Percentiles rank a stretch among this genome's conserved stretches.
phyloP scores from a whole-genome alignment of 805 yeast genomes.

The Ogataea methanolica region DNA sequence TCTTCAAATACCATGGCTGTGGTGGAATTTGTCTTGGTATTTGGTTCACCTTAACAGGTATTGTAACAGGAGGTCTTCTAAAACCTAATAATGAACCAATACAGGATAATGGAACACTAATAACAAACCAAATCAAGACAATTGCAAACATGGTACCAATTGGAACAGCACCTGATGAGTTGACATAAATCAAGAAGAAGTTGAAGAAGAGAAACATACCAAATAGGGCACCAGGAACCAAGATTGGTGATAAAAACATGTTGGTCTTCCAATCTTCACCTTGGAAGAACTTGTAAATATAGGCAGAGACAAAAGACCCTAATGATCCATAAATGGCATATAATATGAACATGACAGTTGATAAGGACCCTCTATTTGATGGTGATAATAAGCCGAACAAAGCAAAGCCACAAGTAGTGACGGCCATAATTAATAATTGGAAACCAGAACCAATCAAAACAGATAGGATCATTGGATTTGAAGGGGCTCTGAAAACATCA shows the following conservation, averaged over 20 bases:
- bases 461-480: conserved; percentile 63
- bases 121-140: conserved; percentile 75
- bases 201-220: conserved; percentile 63
- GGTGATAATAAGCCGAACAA: conserved; percentile 88
- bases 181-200: conserved; percentile 70
- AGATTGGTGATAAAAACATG: conserved; percentile 72
- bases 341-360: conserved; percentile 83
- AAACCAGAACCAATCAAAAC: conserved; percentile 84
- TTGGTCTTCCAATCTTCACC: conserved; percentile 91
- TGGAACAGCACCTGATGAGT: conserved; percentile 94
- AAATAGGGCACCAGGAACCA: conserved; percentile 82
- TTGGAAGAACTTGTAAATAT: conserved; percentile 80
- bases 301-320: conserved; percentile 86
- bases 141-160: conserved; percentile 82
- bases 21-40: conserved; percentile 94
- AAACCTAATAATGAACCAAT: conserved; percentile 79
- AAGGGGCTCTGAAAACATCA: conserved; percentile 87
- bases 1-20: conserved; percentile 79
- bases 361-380: conserved; percentile 87
- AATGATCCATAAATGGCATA: conserved; percentile 77
- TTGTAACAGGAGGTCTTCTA: conserved; percentile 38
- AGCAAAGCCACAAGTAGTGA: conserved; percentile 74
- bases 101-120: conserved; percentile 80
- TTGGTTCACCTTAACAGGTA: conserved; percentile 88
- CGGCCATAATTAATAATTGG: conserved; percentile 75